Evolutionary conservation across 768 basidiomycete species (phyloP), one percentile per base, ranked within the genome.

Genomic region (Sporobolomyces roseus): DNA sequence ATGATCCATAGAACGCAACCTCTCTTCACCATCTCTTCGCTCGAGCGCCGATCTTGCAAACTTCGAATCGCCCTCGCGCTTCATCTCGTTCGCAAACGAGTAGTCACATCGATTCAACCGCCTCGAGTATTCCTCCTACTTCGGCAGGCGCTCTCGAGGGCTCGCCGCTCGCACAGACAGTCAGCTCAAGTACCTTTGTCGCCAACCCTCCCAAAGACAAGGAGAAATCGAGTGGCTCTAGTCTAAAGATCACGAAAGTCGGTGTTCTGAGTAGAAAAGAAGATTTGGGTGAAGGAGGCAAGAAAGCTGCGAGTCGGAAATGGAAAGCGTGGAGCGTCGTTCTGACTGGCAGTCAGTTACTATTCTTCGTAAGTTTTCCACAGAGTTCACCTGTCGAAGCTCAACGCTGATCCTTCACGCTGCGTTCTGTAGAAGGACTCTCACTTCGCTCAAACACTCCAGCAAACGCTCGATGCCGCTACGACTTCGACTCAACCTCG

Each of bases 301-400:
- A 84, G 79, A 91, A 87, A 74, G 81, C 87, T 1, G 79, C 81
- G 52, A 87, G 84, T 75, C 83, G 91, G 55, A 98, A 93, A 80
- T 98, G 96, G 96, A 87, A 84, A 74, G 79, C 85, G 16, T 93
- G 87, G 83, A 87, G 85, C 69, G 89, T 92, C 13, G 82, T 93
- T 56, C 81, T 99, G 63, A 93, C 92, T 5, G 88, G 86, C 30
- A 93, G 91, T 7, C 94, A 97, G 75, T 81, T 99, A 6, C 83
- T 97, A 51, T 88, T 98, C 77, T 93, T 92, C 80, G 75, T 76
- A 30, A 66, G 75, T 71, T 35, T 63, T 36, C 52, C 38, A n/a
- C n/a, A n/a, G n/a, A n/a, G n/a, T n/a, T n/a, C n/a, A n/a, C n/a
- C n/a, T n/a, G n/a, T n/a, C n/a, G n/a, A n/a, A n/a, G n/a, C n/a